Evolutionary conservation across 768 basidiomycete genomes (phyloP), one percentile per base, ranked within the genome.

Genomic region (Baorangia bicolor): DNA sequence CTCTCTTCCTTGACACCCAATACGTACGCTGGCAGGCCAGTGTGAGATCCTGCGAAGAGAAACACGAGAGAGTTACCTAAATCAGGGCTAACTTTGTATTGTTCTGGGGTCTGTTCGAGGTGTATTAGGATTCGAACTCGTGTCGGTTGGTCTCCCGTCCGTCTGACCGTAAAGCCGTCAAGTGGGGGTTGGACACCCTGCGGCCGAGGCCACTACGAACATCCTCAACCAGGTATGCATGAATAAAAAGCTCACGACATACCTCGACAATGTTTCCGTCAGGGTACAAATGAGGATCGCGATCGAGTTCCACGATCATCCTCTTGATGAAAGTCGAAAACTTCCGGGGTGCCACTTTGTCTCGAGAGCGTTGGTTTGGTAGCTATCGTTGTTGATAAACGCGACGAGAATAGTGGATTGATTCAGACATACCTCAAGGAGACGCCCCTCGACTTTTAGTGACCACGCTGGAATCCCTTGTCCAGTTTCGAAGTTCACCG

Each of bases 191-290:
- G 81, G 20, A 69, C 73, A 12, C 81, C 82, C 53, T 82, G 74
- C 2, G 79, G 71, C 16, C 83, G 79, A 35, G 83, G 80, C 86
- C 88, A 90, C 88, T 89, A 51, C 49, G 0, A 23, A 50, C 35
- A 46, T 41, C 6, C 13, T 47, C 45, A 27, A n/a, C 30, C 21
- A 52, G 23, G 4, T 35, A 48, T 3, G 13, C 27, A 38, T 6
- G 30, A 8, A 28, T 51, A 39, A 38, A 33, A 53, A 6, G 37
- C 27, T 20, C 23, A 30, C 5, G 42, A 21, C 64, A 46, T 58
- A 94, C 95, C 83, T 97, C 94, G 34, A 96, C 85, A 16, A 94
- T 86, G 63, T 95, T 96, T 21, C 87, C 84, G 47, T 96, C 92
- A 1, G 90, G 82, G 66, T 90, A 94, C 42, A 90, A 69, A 5